Conservation (phyloP, 805 yeast genomes). For the Starmera pachycereana region DNA sequence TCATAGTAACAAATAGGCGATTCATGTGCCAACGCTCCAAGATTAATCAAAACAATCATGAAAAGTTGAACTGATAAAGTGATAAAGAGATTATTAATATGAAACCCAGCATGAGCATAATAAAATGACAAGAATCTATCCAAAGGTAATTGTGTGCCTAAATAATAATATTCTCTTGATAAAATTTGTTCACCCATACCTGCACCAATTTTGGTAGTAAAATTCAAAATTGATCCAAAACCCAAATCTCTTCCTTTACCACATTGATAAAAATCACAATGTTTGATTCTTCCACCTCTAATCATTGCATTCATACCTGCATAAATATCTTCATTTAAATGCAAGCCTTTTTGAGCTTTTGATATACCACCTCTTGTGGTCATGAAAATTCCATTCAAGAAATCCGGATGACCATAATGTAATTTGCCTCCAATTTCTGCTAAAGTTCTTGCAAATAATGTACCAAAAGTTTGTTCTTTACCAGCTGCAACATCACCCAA, state of each 20-base stretch:
- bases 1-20: constrained; percentile 59
- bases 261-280: constrained; percentile 92
- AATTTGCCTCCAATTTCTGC: constrained; percentile 92
- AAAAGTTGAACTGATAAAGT: constrained; percentile 81
- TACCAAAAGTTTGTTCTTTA: constrained; percentile 94
- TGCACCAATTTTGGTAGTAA: constrained; percentile 93
- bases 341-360: constrained; percentile 89
- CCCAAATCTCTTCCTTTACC: constrained; percentile 97
- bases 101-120: constrained; percentile 97
- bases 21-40: constrained; percentile 73
- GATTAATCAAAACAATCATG: constrained; percentile 66
- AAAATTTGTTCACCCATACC: constrained; percentile 97
- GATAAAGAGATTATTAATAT: constrained; percentile 81
- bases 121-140: constrained; percentile 88
- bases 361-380: constrained; percentile 93
- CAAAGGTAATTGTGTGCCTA: constrained; percentile 82
- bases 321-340: constrained; percentile 88
- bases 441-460: constrained; percentile 84
- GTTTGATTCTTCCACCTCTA: constrained; percentile 91
- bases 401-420: constrained; percentile 97
- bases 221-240: constrained; percentile 82
- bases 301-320: constrained; percentile 89
- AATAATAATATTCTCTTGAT: constrained; percentile 82
- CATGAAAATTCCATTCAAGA: constrained; percentile 84
- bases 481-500: constrained; percentile 97